phyloP scores from a whole-genome alignment of 495 filamentous ascomycete species.

The Thermochaetoides thermophila region DNA sequence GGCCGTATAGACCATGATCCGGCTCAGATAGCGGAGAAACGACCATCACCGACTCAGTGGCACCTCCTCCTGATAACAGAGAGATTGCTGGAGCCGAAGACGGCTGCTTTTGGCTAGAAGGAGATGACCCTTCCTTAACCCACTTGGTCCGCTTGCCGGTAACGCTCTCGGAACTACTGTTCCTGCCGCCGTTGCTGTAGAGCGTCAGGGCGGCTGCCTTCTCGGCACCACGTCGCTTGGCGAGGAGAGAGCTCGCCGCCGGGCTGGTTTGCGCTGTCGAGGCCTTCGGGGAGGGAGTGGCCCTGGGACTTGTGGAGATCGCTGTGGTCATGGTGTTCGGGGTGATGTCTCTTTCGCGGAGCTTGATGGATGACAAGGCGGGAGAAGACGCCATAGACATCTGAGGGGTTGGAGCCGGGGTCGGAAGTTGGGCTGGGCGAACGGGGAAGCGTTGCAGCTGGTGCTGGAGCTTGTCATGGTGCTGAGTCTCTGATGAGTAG shows the following conservation, averaged over 20 bases:
- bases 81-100: too few species aligned
- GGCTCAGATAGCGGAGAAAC: too few species aligned
- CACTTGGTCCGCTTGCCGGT: slow-evolving; percentile 10
- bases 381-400: not conserved
- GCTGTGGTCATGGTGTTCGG: too few species aligned
- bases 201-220: slow-evolving; percentile 28
- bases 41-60: too few species aligned
- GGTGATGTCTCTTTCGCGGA: too few species aligned
- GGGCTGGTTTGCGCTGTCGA: not conserved
- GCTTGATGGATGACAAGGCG: not conserved
- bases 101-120: too few species aligned
- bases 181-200: not conserved
- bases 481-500: too few species aligned
- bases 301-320: too few species aligned
- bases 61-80: too few species aligned
- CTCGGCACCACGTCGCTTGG: slow-evolving; percentile 34
- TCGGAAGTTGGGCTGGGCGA: not conserved
- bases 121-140: not conserved
- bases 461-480: slow-evolving; percentile 2
- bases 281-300: too few species aligned
- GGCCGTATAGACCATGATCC: too few species aligned
- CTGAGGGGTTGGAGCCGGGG: not conserved
- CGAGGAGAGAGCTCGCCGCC: slow-evolving; percentile 23
- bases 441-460: slow-evolving; percentile 1
- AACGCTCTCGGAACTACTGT: slow-evolving; percentile 9